Evolutionary conservation across 2,329 filamentous ascomycete genomes (phyloP).

Genomic region (Zelopaecilomyces penicillatus): DNA sequence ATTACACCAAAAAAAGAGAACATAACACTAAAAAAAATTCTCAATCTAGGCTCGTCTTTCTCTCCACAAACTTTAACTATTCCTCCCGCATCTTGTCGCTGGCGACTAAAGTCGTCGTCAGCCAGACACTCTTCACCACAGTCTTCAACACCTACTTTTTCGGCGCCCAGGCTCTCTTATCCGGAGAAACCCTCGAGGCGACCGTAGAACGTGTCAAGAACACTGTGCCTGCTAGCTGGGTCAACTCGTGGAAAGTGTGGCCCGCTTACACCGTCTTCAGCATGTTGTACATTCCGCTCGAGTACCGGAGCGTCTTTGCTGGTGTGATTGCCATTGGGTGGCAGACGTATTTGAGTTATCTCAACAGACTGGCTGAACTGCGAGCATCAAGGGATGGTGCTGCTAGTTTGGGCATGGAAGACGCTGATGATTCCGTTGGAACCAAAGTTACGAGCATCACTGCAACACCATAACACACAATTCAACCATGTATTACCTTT

Average conservation of each 20-base stretch:
- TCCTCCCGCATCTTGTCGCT: conserved; percentile 62
- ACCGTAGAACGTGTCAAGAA: conserved; percentile 62
- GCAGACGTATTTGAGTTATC: conserved; percentile 81
- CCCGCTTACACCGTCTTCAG: conserved; percentile 78
- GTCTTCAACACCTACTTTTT: conserved; percentile 81
- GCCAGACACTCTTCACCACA: conserved; percentile 74
- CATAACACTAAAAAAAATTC: neutral
- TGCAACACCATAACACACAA: too few species aligned
- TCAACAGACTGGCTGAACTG: conserved; percentile 64
- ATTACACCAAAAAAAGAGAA: neutral
- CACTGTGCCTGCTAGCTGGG: conserved; percentile 67
- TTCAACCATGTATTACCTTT: too few species aligned
- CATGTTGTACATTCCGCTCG: conserved; percentile 73
- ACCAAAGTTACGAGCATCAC: too few species aligned
- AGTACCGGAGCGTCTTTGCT: conserved; percentile 73
- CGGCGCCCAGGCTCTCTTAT: conserved; percentile 65
- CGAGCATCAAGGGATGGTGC: too few species aligned
- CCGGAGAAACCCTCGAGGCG: conserved; percentile 56
- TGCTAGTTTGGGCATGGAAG: too few species aligned
- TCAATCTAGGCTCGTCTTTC: conserved; percentile 60
- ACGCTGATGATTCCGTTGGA: too few species aligned
- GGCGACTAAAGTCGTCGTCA: conserved; percentile 67
- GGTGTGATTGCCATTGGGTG: conserved; percentile 76
- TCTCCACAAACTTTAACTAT: conserved; percentile 79
- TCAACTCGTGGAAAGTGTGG: conserved; percentile 83